Evolutionary conservation across 2,329 filamentous ascomycete species (phyloP).

Genomic region (Clarireedia paspali): DNA sequence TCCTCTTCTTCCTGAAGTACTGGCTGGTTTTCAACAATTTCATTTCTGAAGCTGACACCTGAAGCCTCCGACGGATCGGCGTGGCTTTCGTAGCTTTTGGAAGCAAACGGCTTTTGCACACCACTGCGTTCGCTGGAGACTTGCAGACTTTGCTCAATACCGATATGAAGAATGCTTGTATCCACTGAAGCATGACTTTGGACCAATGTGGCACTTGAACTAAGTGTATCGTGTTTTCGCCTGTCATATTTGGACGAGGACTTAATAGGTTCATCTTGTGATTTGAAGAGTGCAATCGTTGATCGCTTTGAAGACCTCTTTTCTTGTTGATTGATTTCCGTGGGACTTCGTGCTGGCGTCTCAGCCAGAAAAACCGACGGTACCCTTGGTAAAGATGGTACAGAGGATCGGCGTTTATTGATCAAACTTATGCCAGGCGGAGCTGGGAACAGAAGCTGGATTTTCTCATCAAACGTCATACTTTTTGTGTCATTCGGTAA

Average conservation of each 20-base stretch:
- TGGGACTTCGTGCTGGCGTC: constrained; percentile 15
- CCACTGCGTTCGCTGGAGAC: not conserved
- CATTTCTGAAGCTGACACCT: constrained; percentile 14
- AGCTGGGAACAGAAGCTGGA: constrained; percentile 41
- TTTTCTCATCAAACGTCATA: constrained; percentile 53
- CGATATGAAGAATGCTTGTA: constrained; percentile 19
- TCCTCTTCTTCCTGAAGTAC: not conserved
- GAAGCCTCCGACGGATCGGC: constrained; percentile 34
- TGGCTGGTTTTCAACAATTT: not conserved
- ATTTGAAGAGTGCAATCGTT: constrained; percentile 21
- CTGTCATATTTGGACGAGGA: not conserved
- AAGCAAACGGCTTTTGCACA: constrained; percentile 23
- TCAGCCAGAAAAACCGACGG: constrained; percentile 23
- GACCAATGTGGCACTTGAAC: constrained; percentile 22
- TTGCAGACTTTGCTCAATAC: constrained; percentile 19
- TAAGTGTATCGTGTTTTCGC: constrained; percentile 13
- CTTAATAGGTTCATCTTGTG: no score
- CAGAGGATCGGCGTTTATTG: constrained; percentile 32
- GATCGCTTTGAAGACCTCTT: constrained; percentile 22
- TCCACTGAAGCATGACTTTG: not conserved
- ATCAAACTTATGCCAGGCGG: constrained; percentile 26
- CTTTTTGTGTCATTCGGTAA: constrained; percentile 47
- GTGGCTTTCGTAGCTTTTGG: constrained; percentile 16
- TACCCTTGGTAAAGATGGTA: constrained; percentile 37
- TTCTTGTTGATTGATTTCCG: constrained; percentile 20